A percentile compares a stretch with the other conserved stretches of the same genome.
Evolutionary conservation across 2,329 filamentous ascomycete species (phyloP).

Genomic region (Diaporthe australafricana): DNA sequence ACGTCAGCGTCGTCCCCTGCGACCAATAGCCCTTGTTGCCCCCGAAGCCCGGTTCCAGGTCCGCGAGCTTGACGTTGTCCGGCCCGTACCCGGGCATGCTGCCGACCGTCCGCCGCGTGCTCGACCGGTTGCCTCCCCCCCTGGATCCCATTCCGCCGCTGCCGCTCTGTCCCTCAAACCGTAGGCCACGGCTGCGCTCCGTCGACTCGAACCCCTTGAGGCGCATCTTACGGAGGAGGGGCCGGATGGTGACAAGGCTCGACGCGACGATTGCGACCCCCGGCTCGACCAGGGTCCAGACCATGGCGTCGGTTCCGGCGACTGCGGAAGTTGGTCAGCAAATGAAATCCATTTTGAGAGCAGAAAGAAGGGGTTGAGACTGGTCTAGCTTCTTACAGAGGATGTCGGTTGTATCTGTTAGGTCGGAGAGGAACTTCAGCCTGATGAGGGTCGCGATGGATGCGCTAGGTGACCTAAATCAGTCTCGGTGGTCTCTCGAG

Average conservation of each 20-base stretch:
- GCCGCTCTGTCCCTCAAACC: conserved; percentile 44
- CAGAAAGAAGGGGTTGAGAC: background rate
- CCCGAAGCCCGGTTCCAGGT: conserved; percentile 45
- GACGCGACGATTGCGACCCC: conserved; percentile 66
- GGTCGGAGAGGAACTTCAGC: conserved; percentile 58
- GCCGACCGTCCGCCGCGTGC: conserved; percentile 30
- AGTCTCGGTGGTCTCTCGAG: background rate
- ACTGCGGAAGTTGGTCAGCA: conserved; percentile 46
- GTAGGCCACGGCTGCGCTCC: conserved; percentile 48
- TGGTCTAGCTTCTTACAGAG: conserved; percentile 54
- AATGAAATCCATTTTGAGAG: background rate
- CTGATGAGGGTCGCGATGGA: conserved; percentile 66
- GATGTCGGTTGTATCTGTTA: conserved; percentile 58
- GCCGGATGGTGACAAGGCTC: conserved; percentile 65
- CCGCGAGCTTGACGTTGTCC: conserved; percentile 52
- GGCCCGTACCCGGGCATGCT: conserved; percentile 50
- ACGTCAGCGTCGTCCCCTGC: conserved; percentile 14
- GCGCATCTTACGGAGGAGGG: conserved; percentile 61
- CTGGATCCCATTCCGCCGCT: conserved; percentile 27
- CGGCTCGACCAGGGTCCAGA: conserved; percentile 69
- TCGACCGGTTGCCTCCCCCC: conserved; percentile 14
- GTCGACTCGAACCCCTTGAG: conserved; percentile 60
- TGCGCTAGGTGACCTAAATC: conserved; percentile 50
- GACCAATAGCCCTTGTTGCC: conserved; percentile 17
- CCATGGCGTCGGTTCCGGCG: conserved; percentile 62